A percentile compares a stretch with the other conserved stretches of the same genome.
phyloP scores from a whole-genome alignment of 1,284 basidiomycete species.

The Apiotrichum sp. region DNA sequence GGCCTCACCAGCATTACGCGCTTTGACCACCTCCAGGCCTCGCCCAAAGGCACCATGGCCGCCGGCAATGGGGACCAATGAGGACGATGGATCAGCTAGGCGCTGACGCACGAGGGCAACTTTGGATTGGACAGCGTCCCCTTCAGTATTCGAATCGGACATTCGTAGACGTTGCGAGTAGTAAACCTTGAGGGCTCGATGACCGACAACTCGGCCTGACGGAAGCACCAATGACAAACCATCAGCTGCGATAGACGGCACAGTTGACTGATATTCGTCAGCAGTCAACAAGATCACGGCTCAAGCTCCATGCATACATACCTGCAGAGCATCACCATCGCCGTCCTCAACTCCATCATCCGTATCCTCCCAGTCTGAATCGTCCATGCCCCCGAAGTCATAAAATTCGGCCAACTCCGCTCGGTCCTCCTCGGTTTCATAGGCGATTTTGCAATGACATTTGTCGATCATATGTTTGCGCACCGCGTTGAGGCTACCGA shows the following conservation, averaged over 20 bases:
- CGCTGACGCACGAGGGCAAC: constrained; percentile 65
- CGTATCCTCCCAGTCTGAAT: constrained; percentile 45
- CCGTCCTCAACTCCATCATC: constrained; percentile 29
- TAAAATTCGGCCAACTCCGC: constrained; percentile 91
- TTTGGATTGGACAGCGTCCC: constrained; percentile 26
- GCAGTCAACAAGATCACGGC: constrained; percentile 5
- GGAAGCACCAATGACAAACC: constrained; percentile 88
- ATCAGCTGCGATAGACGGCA: constrained; percentile 44
- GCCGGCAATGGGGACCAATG: constrained; percentile 73
- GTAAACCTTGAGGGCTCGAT: constrained; percentile 78
- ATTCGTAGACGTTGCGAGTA: constrained; percentile 72
- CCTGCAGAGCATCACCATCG: constrained; percentile 7
- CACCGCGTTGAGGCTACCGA: constrained; percentile 73
- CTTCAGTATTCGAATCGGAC: constrained; percentile 49
- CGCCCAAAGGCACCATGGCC: constrained; percentile 77
- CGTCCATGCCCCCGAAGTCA: constrained; percentile 71
- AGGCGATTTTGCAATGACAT: constrained; percentile 91
- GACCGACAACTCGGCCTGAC: constrained; percentile 85
- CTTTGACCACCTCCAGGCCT: constrained; percentile 76
- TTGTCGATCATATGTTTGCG: constrained; percentile 93
- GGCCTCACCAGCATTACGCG: constrained; percentile 91
- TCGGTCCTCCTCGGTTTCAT: constrained; percentile 71
- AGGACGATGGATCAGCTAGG: constrained; percentile 70
- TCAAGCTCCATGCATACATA: constrained; percentile 40
- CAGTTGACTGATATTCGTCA: not conserved